Percentiles rank a stretch among this genome's conserved stretches.
Conservation (phyloP, 352 stramenopile species). For the Globisporangium recalcitrans region DNA sequence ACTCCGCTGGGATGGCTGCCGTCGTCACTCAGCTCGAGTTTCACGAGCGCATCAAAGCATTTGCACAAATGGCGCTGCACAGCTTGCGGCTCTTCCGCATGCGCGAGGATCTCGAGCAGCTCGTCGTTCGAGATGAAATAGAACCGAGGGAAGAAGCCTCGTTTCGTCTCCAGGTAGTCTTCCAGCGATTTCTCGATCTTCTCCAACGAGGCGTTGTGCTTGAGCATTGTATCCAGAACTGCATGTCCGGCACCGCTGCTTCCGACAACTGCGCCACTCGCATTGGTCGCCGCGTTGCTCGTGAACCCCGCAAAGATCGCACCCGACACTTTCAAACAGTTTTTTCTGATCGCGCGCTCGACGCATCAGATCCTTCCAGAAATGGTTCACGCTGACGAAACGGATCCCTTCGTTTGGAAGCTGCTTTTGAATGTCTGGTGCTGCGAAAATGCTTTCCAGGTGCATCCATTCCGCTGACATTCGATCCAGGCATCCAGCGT, state of each 20-base stretch:
- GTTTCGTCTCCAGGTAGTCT: slow-evolving; percentile 83
- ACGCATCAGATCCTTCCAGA: slow-evolving; percentile 79
- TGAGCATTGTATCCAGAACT: slow-evolving; percentile 55
- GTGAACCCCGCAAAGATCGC: slow-evolving; percentile 27
- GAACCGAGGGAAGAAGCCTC: slow-evolving; percentile 78
- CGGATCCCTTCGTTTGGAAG: slow-evolving; percentile 57
- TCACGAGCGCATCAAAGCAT: slow-evolving; percentile 79
- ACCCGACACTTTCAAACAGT: slow-evolving; percentile 64
- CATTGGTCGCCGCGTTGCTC: not conserved
- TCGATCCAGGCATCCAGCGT: slow-evolving; percentile 78
- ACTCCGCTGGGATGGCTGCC: slow-evolving; percentile 9
- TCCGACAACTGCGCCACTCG: slow-evolving; percentile 5
- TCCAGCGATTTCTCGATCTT: slow-evolving; percentile 76
- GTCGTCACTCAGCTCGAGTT: slow-evolving; percentile 68
- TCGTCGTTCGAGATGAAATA: slow-evolving; percentile 89
- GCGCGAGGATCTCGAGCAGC: slow-evolving; percentile 75
- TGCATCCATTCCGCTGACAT: slow-evolving; percentile 78
- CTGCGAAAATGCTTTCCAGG: slow-evolving; percentile 78
- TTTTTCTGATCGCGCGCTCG: slow-evolving; percentile 48
- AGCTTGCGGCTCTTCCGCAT: slow-evolving; percentile 71
- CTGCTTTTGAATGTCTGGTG: slow-evolving; percentile 80
- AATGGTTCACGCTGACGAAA: slow-evolving; percentile 64
- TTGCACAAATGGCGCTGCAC: slow-evolving; percentile 82
- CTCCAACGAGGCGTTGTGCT: slow-evolving; percentile 68
- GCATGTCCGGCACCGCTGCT: slow-evolving; percentile 26